Percentiles rank a stretch among this genome's conserved stretches.
Conservation (phyloP, 1,284 basidiomycete genomes). For the Clitocybe nebularis region DNA sequence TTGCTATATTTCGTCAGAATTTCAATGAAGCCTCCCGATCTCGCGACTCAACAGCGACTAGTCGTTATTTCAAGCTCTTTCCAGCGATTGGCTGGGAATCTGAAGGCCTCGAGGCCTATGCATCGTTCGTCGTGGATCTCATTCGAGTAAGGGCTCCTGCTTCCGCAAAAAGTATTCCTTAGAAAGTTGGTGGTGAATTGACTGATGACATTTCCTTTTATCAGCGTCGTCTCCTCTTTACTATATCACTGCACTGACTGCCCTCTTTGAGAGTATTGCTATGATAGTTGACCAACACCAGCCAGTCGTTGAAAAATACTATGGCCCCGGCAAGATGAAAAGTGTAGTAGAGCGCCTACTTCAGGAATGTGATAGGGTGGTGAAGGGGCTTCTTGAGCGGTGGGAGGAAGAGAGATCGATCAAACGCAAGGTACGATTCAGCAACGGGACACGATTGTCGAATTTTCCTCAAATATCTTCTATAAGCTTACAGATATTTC, state of each 20-base stretch:
- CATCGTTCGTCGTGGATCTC: conserved; percentile 88
- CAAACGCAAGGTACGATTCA: conserved; percentile 57
- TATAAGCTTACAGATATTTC: conserved; percentile 46
- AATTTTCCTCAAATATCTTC: conserved; percentile 8
- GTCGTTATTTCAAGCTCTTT: conserved; percentile 95
- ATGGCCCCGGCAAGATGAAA: conserved; percentile 84
- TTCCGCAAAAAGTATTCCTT: conserved; percentile 70
- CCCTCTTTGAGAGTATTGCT: conserved; percentile 92
- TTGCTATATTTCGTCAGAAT: conserved; percentile 73
- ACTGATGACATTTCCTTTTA: conserved; percentile 3
- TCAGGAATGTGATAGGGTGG: conserved; percentile 84
- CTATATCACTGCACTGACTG: conserved; percentile 83
- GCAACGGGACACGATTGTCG: not conserved
- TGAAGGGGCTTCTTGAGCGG: conserved; percentile 70
- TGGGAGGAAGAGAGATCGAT: conserved; percentile 89
- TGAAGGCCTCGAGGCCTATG: conserved; percentile 94
- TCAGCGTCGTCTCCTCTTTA: conserved; percentile 85
- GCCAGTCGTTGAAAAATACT: conserved; percentile 96
- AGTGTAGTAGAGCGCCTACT: conserved; percentile 77
- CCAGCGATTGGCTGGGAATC: conserved; percentile 87
- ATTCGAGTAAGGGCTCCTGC: conserved; percentile 76
- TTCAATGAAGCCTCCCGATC: conserved; percentile 79
- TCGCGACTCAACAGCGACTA: conserved; percentile 84
- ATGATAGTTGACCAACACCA: conserved; percentile 97
- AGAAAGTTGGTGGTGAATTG: not conserved